Evolutionary conservation across 208 protist genomes (phyloP).

Genomic region (Crithidia expoeki): DNA sequence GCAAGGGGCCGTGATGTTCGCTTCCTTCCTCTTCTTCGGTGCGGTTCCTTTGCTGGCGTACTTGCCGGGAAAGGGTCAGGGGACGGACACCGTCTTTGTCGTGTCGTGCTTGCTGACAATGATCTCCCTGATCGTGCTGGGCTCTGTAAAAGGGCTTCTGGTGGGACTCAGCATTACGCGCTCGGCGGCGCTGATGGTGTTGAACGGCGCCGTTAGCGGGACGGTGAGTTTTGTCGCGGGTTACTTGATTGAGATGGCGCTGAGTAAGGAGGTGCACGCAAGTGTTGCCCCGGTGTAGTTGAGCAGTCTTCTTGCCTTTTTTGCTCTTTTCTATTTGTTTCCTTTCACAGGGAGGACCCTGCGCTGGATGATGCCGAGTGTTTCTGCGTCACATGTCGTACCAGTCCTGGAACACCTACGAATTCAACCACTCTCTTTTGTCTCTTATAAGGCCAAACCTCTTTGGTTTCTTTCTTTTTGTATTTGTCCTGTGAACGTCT

Average conservation of each 20-base stretch:
- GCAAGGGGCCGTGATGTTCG: constrained; percentile 93
- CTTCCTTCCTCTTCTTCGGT: constrained; percentile 94
- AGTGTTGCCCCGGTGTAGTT: background rate
- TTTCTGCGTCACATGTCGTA: background rate
- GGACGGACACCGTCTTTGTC: constrained; percentile 76
- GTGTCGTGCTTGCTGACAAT: constrained; percentile 81
- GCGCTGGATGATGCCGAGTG: background rate
- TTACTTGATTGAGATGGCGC: constrained; percentile 60
- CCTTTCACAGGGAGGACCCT: background rate
- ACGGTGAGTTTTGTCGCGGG: constrained; percentile 81
- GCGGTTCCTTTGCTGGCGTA: constrained; percentile 90
- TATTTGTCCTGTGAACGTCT: background rate
- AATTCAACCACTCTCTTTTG: background rate
- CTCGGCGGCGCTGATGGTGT: constrained; percentile 78
- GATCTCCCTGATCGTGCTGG: constrained; percentile 80
- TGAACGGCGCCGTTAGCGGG: constrained; percentile 89
- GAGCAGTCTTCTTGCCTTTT: background rate
- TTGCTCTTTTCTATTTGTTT: constrained; percentile 9
- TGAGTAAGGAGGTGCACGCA: constrained; percentile 40
- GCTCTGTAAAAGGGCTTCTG: constrained; percentile 86
- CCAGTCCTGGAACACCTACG: background rate
- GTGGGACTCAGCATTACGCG: constrained; percentile 67
- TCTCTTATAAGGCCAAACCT: background rate
- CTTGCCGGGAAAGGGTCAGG: constrained; percentile 67
- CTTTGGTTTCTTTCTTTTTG: background rate